Conservation (phyloP, 176 grass and related monocot genomes). For the Bromus sterilis region DNA sequence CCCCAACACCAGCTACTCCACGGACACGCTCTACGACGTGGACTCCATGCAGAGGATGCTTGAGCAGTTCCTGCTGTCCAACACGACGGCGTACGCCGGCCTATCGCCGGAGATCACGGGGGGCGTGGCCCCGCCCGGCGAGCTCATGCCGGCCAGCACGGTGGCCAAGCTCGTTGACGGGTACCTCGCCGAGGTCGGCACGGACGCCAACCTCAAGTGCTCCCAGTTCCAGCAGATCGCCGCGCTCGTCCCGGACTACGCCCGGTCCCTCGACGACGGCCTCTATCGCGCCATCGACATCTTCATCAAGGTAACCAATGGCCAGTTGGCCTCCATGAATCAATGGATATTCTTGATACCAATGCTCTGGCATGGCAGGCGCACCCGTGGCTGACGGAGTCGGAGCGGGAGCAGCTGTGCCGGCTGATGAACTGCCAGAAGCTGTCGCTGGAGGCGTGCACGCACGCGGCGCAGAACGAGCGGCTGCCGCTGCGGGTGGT, state of each 20-base stretch:
- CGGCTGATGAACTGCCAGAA: constrained; percentile 88
- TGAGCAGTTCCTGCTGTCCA: constrained; percentile 48
- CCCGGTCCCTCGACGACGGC: constrained; percentile 56
- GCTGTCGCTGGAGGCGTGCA: constrained; percentile 86
- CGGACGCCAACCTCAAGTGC: constrained; percentile 56
- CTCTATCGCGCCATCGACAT: constrained; percentile 88
- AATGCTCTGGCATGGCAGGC: constrained; percentile 34
- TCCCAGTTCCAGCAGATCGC: constrained; percentile 70
- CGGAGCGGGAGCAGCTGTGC: constrained; percentile 76
- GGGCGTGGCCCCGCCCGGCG: constrained; percentile 35
- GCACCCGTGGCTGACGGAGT: constrained; percentile 72
- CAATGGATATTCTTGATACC: not conserved
- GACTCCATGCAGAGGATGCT: constrained; percentile 80
- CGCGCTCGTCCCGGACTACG: constrained; percentile 57
- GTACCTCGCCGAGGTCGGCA: constrained; percentile 75
- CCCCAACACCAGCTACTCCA: constrained; percentile 41
- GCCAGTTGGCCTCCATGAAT: not conserved
- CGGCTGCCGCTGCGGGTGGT: constrained; percentile 72
- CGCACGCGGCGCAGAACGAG: constrained; percentile 91
- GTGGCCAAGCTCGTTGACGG: constrained; percentile 71
- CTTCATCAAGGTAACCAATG: constrained; percentile 63
- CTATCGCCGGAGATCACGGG: constrained; percentile 45
- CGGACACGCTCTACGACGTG: constrained; percentile 74
- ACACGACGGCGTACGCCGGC: constrained; percentile 19
- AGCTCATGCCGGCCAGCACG: constrained; percentile 46